Base-by-base conservation (phyloP, 2,329 filamentous ascomycete genomes). In the Aspergillus sp. region DNA sequence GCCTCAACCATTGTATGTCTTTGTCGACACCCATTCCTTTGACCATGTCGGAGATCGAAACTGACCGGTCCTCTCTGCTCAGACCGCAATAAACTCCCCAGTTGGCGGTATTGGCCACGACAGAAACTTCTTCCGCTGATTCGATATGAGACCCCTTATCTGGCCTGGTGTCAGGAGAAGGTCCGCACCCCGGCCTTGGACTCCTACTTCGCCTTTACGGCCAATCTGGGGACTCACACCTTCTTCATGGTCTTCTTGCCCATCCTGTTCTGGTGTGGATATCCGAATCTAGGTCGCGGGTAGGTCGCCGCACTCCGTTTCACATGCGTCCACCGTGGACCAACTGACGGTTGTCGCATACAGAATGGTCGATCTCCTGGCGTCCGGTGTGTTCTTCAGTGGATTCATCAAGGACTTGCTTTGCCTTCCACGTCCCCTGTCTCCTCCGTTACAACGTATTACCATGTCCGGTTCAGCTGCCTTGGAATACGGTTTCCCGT, bases 241-340 rank as follows among this genome's bases (percentile, higher is more conserved):
- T 97, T 97, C 78, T 99, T 97, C 79, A 97, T 97, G 92, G 82
- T 96, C 61, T 88, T 91, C 53, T 77, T 99, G 65, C 94, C 94
- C 5, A 90, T 97, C 59, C 82, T 96, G 62, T 97, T 97, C 77
- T 99, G 94, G 94, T 96, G 91, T 66, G 93, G 93, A 49, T 89
- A 92, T 73, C 86, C 88, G 41, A 86, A 82, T 58, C 83, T 96
- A 60, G 94, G 91, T 50, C 88, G 94, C 77, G 92, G 88, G 90
- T 95, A 85, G 63, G 87, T 80, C 50, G 51, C 56, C 43, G 38
- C 38, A 46, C 50, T 23, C 4, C 11, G 31, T 29, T 29, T 11
- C 34, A 17, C 34, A 16, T 38, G 11, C 31, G 17, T 31, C 29
- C 25, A 14, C 21, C 10, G 16, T 21, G 25, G 9, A 19, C 17